phyloP scores from a whole-genome alignment of 495 filamentous ascomycete genomes.

The Xylaria scruposa region DNA sequence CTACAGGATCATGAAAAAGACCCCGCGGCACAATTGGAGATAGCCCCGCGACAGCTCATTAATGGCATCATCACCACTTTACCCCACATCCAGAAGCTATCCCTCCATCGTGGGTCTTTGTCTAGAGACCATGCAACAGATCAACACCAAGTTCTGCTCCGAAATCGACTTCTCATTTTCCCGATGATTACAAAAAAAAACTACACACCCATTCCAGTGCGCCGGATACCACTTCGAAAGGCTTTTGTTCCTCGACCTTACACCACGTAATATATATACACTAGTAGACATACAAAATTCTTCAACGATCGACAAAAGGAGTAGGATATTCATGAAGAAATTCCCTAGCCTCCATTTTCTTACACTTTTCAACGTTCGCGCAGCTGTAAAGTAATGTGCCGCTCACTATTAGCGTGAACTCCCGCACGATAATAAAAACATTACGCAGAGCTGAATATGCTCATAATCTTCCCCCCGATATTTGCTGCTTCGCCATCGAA shows the following conservation, averaged over 20 bases:
- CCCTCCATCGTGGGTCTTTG: neutral
- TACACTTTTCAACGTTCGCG: neutral
- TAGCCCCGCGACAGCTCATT: constrained; percentile 18
- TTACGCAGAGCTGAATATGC: constrained; percentile 30
- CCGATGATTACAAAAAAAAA: neutral
- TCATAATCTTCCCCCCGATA: constrained; percentile 7
- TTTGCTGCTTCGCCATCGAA: constrained; percentile 33
- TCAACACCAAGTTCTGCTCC: neutral
- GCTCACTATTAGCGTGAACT: neutral
- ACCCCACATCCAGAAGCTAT: constrained; percentile 3
- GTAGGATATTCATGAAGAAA: neutral
- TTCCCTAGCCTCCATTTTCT: neutral
- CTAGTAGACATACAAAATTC: constrained; percentile 23
- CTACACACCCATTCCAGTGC: neutral
- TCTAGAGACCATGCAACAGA: too few species aligned
- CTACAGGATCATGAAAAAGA: neutral
- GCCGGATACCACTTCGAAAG: neutral
- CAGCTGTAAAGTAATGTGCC: neutral
- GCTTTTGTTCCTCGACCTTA: neutral
- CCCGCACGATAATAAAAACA: neutral
- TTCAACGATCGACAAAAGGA: constrained; percentile 10
- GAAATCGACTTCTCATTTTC: neutral
- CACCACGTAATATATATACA: constrained; percentile 8
- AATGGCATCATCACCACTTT: constrained; percentile 9
- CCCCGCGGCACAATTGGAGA: constrained; percentile 7